Conservation (phyloP, 805 yeast genomes). For the Wickerhamomyces strasburgensis region DNA sequence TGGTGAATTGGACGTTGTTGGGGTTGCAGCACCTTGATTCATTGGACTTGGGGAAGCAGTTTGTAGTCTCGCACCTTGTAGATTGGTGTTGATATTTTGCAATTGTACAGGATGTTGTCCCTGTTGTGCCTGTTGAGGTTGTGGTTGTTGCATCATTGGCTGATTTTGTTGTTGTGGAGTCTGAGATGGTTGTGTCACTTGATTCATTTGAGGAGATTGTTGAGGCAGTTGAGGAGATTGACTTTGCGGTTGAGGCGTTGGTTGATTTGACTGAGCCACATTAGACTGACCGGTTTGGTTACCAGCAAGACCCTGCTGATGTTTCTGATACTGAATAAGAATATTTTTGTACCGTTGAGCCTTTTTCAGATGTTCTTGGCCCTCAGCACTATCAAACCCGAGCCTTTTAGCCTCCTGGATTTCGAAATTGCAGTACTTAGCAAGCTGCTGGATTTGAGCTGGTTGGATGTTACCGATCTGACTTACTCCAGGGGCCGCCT, state of each 20-base stretch:
- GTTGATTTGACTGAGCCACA: constrained; percentile 3
- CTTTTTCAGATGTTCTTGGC: constrained; percentile 55
- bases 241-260: constrained; percentile 11
- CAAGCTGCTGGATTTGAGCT: constrained; percentile 40
- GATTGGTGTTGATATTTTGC: constrained; percentile 7
- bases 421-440: constrained; percentile 54
- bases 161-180: not conserved
- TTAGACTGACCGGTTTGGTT: constrained; percentile 4
- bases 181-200: constrained; percentile 6
- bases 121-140: constrained; percentile 22
- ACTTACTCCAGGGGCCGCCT: not conserved
- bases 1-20: constrained; percentile 9
- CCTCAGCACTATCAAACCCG: constrained; percentile 55
- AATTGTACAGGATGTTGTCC: constrained; percentile 12
- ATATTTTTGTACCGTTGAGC: constrained; percentile 62
- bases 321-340: constrained; percentile 49
- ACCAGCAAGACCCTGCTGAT: constrained; percentile 27
- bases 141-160: constrained; percentile 1
- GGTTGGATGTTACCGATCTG: constrained; percentile 15
- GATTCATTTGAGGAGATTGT: constrained; percentile 10
- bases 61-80: constrained; percentile 3
- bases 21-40: constrained; percentile 7
- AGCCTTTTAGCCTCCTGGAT: constrained; percentile 58
- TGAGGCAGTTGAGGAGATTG: constrained; percentile 10
- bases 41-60: constrained; percentile 18